A percentile compares a stretch with the other conserved stretches of the same genome.
Conservation (phyloP, 441 rosid species). For the Croton laevigatus region DNA sequence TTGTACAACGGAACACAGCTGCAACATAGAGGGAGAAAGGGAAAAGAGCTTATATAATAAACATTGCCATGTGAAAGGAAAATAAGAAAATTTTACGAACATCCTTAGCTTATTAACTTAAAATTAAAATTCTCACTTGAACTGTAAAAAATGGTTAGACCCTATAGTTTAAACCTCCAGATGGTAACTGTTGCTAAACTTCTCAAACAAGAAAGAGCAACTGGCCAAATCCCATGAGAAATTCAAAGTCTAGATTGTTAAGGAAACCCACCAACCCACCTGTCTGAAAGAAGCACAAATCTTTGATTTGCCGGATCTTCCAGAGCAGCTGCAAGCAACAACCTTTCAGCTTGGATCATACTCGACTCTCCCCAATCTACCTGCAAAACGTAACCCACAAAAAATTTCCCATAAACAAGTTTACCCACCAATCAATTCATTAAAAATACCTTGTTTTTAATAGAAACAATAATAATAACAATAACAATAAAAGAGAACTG, state of each 20-base stretch:
- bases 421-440: neutral
- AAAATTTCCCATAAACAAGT: neutral
- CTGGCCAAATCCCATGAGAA: neutral
- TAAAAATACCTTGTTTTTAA: neutral
- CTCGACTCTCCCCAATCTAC: conserved; percentile 91
- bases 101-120: neutral
- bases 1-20: conserved; percentile 89
- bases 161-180: neutral
- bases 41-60: neutral
- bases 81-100: neutral
- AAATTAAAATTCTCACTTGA: neutral
- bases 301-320: conserved; percentile 83
- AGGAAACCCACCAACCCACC: conserved; percentile 44
- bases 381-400: conserved; percentile 30
- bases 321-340: conserved; percentile 68
- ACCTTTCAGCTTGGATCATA: conserved; percentile 87
- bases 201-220: neutral
- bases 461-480: neutral
- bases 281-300: conserved; percentile 92
- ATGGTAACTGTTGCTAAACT: neutral
- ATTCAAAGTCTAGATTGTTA: neutral
- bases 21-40: conserved; percentile 31
- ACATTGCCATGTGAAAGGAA: neutral
- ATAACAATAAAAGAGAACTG: neutral
- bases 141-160: neutral